Conservation (phyloP, 345 rosid genomes). For the Atalantia buxifolia region DNA sequence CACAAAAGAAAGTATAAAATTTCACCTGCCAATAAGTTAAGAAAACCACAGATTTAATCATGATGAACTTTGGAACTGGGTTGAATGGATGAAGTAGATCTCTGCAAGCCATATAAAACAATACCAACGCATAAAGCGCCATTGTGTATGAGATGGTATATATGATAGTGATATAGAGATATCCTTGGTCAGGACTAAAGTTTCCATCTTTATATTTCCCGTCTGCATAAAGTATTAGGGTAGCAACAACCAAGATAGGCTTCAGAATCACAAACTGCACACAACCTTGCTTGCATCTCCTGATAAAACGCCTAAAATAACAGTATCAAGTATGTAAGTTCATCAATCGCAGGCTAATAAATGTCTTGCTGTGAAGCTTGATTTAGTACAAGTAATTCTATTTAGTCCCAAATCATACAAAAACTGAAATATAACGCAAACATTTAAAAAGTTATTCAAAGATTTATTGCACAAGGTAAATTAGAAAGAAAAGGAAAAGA, state of each 20-base stretch:
- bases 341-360: slow-evolving; percentile 13
- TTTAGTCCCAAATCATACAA: not conserved
- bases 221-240: slow-evolving; percentile 85
- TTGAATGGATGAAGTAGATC: slow-evolving; percentile 98
- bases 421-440: not conserved
- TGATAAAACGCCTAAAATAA: slow-evolving; percentile 75
- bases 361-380: not conserved
- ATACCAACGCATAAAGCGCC: slow-evolving; percentile 84
- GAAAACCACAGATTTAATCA: slow-evolving; percentile 95
- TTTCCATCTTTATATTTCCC: slow-evolving; percentile 97
- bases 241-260: slow-evolving; percentile 86
- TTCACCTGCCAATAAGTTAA: slow-evolving; percentile 98
- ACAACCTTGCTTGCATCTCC: slow-evolving; percentile 99
- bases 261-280: slow-evolving; percentile 95
- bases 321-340: slow-evolving; percentile 8
- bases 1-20: not conserved
- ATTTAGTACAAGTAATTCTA: not conserved
- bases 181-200: slow-evolving; percentile 83
- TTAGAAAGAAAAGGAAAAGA: not conserved
- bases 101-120: slow-evolving; percentile 94
- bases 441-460: not conserved
- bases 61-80: slow-evolving; percentile 94
- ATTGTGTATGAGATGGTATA: slow-evolving; percentile 85
- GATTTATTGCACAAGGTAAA: not conserved
- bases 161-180: slow-evolving; percentile 87